Base-by-base conservation (phyloP, 2,329 filamentous ascomycete species). In the Penicillium frequentans region DNA sequence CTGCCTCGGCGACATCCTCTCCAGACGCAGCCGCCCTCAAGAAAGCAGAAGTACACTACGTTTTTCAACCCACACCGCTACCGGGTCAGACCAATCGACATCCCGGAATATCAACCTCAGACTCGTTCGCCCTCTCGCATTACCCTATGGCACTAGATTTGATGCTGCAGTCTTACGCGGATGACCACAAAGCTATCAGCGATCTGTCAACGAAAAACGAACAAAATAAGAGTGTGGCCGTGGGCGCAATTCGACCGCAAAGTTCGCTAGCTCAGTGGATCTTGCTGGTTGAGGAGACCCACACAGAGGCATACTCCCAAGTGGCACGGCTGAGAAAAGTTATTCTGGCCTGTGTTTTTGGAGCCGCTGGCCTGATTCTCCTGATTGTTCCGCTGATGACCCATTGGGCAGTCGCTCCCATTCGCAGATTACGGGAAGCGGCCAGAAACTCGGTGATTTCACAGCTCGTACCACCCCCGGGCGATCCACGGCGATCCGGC, bases 301-400 rank as follows among this genome's bases (percentile, higher is more conserved):
- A 86, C 60, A 72, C 72, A 23, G 92, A 96, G 73, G 90, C 92
- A 0, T 92, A 89, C 76, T 79, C 81, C 8, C 90, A 92, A 0
- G 92, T 96, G 56, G 75, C 80, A 27, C 86, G 85, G 21, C 79
- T 96, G n/a, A 86, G 90, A 21, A 87, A 88, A 48, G 90, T 96
- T 50, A 83, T 97, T 1, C 75, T 96, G 2, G 90, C 86, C 5
- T 96, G 91, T 59, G 89, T 96, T 0, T 96, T 96, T 70, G 90
- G 89, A 1, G 93, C 91, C 0, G 83, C 88, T 13, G 92, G 88
- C 0, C 80, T 89, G 5, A 84, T 96, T 51, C 71, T 92, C 3
- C 60, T 96, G 9, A 71, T 96, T 1, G 82, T 91, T 2, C 83
- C 93, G 37, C 91, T 92, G 0, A 86, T 92, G 37, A 91, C 92